Evolutionary conservation across 192 early-diverging fungal species (phyloP), one percentile per base, ranked within the genome.

Genomic region (Linnemannia hyalina): DNA sequence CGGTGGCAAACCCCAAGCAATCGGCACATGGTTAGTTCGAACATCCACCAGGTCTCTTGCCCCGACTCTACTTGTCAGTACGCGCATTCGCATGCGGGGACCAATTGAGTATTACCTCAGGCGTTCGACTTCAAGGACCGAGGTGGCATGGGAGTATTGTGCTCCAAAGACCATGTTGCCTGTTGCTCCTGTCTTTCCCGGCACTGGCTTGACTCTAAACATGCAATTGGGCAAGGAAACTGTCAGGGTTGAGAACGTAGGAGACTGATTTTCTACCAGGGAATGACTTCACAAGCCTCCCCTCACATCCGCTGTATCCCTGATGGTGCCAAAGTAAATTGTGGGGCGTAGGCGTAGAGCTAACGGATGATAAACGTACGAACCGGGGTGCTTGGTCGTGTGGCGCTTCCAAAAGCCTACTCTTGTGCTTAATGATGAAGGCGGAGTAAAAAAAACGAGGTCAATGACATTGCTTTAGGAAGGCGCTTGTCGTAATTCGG

Each of bases 61-160:
- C 49, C 49, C 20, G 0, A 52, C 20, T 52, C 18, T 52, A 22
- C 49, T 49, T 22, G 49, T 46, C 49, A 52, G 20, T 18, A 52
- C 15, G 5, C 18, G 15, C 49, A 16, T 18, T 18, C 18, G 15
- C 4, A 52, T 20, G 5, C 20, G 49, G 20, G 15, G 1, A 16
- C 4, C 4, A 52, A 52, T 5, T 20, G 0, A 9, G 23, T n/a
- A 57, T 57, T 85, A 81, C 80, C 82, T 77, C 10, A 80, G 68
- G 57, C 85, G 80, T n/a, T 82, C 82, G 15, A 88, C 74, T 46
- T 82, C 81, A 44, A 82, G 68, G 8, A 92, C 54, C 22, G 90
- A 54, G 40, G 82, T 89, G 5, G 83, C 86, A 77, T 89, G 92
- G 38, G 89, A 88, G 69, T 93, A 90, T 54, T 90, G 87, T 22